phyloP scores from a whole-genome alignment of 768 basidiomycete genomes.

The Leccinum barrowsii region DNA sequence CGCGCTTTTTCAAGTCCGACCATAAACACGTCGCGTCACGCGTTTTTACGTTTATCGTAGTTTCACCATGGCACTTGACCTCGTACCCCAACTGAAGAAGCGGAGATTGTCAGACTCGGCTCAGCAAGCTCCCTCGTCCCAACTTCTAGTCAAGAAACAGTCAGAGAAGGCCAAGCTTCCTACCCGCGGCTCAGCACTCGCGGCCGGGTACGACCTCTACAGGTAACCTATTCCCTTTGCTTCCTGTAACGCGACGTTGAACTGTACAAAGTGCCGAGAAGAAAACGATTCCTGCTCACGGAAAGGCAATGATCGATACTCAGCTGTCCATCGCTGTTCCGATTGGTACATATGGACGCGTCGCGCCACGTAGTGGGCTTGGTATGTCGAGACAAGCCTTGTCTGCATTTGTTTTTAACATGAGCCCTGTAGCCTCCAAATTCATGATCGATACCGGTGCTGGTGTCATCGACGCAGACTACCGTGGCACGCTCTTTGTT shows the following conservation, averaged over 20 bases:
- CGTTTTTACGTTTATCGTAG: neutral
- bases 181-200: slow-evolving; percentile 77
- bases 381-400: slow-evolving; percentile 48
- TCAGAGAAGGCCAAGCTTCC: slow-evolving; percentile 82
- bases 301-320: slow-evolving; percentile 89
- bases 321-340: slow-evolving; percentile 94
- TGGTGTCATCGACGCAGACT: slow-evolving; percentile 96
- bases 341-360: slow-evolving; percentile 89
- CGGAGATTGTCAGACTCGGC: slow-evolving; percentile 52
- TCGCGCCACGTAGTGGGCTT: slow-evolving; percentile 93
- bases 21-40: slow-evolving; percentile 22
- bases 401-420: neutral
- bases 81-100: slow-evolving; percentile 48
- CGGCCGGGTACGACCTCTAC: slow-evolving; percentile 96
- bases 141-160: slow-evolving; percentile 79
- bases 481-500: slow-evolving; percentile 87
- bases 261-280: slow-evolving; percentile 64
- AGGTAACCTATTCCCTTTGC: slow-evolving; percentile 45
- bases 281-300: slow-evolving; percentile 80
- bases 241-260: slow-evolving; percentile 2
- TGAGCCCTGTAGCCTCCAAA: slow-evolving; percentile 68
- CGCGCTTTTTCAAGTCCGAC: slow-evolving; percentile 37
- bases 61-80: slow-evolving; percentile 16
- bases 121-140: slow-evolving; percentile 36
- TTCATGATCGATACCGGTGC: slow-evolving; percentile 98